Conservation (phyloP, 164 flowering plant genomes). For the Kalanchoe fedtschenkoi region DNA sequence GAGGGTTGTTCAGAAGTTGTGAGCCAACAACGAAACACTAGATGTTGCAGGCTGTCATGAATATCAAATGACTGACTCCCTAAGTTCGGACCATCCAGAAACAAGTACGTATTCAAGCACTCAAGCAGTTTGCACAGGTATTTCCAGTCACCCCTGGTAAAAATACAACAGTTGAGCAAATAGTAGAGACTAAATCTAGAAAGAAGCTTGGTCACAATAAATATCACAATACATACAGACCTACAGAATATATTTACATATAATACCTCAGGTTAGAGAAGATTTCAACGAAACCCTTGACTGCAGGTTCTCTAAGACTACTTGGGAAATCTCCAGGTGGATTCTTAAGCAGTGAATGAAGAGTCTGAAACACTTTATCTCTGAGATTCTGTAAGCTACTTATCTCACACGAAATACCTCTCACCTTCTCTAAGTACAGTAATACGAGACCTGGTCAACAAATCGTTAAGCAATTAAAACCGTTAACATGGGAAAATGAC, state of each 20-base stretch:
- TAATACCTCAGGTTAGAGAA: slow-evolving; percentile 55
- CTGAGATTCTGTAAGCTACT: slow-evolving; percentile 26
- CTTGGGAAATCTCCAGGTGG: slow-evolving; percentile 89
- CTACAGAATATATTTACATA: not conserved
- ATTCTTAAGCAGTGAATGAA: slow-evolving; percentile 82
- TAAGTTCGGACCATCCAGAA: slow-evolving; percentile 87
- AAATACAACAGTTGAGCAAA: not conserved
- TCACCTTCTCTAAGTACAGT: slow-evolving; percentile 54
- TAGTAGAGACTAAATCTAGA: slow-evolving; percentile 1
- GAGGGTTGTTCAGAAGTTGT: slow-evolving; percentile 63
- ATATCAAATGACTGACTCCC: slow-evolving; percentile 52
- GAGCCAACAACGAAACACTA: slow-evolving; percentile 66
- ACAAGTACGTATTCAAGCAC: slow-evolving; percentile 70
- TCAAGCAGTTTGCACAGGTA: slow-evolving; percentile 73
- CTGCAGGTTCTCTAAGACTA: slow-evolving; percentile 46
- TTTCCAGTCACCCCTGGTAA: slow-evolving; percentile 76
- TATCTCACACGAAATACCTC: slow-evolving; percentile 31
- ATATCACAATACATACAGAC: not conserved
- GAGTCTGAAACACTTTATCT: slow-evolving; percentile 70
- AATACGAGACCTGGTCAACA: slow-evolving; percentile 47
- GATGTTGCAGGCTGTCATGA: slow-evolving; percentile 55
- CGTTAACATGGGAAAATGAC: not conserved
- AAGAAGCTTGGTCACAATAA: slow-evolving; percentile 4
- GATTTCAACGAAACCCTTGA: slow-evolving; percentile 46
- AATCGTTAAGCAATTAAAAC: not conserved